A percentile compares a stretch with the other conserved stretches of the same genome.
These are phyloP conservation scores for Cokeromyces recurvatus DNA, from an alignment of 371 early-diverging fungal species.

Conservation along the genomic window DNA sequence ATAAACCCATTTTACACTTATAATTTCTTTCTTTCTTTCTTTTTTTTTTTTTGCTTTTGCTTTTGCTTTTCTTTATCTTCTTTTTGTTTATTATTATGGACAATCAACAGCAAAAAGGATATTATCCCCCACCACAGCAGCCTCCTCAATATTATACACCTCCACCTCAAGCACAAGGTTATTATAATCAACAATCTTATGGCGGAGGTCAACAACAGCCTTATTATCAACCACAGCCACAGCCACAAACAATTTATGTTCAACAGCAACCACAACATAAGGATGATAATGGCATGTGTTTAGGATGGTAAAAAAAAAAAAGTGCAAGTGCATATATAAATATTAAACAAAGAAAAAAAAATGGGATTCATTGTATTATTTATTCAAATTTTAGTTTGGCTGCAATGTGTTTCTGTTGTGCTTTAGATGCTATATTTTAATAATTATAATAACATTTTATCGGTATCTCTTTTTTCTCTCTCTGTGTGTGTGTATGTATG, in stretches of 20 bases:
- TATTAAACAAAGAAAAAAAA: no score
- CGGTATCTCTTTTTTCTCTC: constrained; percentile 5
- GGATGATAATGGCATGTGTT: constrained; percentile 26
- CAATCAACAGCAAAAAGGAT: constrained; percentile 21
- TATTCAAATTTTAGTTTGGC: constrained; percentile 24
- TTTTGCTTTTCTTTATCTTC: no score
- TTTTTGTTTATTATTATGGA: no score
- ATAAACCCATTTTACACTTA: no score
- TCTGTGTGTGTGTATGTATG: no score
- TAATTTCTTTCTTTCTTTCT: no score
- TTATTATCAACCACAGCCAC: constrained; percentile 18
- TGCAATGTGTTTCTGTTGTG: constrained; percentile 41
- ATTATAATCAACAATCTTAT: constrained; percentile 10
- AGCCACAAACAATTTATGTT: constrained; percentile 27
- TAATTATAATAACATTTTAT: background rate
- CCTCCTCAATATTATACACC: constrained; percentile 19
- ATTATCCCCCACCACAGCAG: constrained; percentile 12
- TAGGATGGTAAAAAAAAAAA: constrained; percentile 29
- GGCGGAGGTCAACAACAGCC: constrained; percentile 21
- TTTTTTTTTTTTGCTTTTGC: no score
- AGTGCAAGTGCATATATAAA: no score
- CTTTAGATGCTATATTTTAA: constrained; percentile 32
- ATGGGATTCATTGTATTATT: no score
- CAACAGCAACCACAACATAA: constrained; percentile 22
- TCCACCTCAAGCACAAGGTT: constrained; percentile 15